Conservation (phyloP, 306 rosid species). For the Coriaria nepalensis region DNA sequence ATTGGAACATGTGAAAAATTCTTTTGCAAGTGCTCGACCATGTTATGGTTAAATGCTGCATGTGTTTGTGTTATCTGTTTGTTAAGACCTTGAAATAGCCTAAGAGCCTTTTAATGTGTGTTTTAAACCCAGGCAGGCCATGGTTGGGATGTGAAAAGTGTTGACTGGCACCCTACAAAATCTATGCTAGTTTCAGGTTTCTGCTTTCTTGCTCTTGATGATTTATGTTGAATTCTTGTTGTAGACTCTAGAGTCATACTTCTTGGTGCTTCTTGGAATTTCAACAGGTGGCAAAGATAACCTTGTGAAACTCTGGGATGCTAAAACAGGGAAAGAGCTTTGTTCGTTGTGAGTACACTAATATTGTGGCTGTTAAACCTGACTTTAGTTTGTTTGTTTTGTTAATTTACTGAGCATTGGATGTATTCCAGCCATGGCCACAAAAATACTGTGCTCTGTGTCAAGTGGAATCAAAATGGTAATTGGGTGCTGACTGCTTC, state of each 20-base stretch:
- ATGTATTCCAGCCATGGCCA: constrained; percentile 80
- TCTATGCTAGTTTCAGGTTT: constrained; percentile 88
- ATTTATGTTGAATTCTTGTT: constrained; percentile 12
- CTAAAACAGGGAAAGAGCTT: constrained; percentile 80
- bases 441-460: constrained; percentile 75
- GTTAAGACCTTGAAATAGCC: constrained; percentile 28
- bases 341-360: constrained; percentile 68
- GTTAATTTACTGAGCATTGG: constrained; percentile 13
- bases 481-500: constrained; percentile 86
- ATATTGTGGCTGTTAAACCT: constrained; percentile 13
- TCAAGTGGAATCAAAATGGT: constrained; percentile 91
- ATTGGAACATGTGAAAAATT: background rate
- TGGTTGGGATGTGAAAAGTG: constrained; percentile 99
- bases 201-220: constrained; percentile 15
- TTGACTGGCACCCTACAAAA: constrained; percentile 98
- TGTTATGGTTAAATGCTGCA: background rate
- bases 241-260: constrained; percentile 5
- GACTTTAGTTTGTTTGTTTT: constrained; percentile 5
- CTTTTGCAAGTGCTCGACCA: too few relatives aligned
- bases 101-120: constrained; percentile 21
- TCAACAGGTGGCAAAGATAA: constrained; percentile 83
- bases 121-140: constrained; percentile 99
- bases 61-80: constrained; percentile 1
- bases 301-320: constrained; percentile 97
- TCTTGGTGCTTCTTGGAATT: constrained; percentile 12